Evolutionary conservation across 352 stramenopile species (phyloP).

Genomic region (Pythium coloratum): DNA sequence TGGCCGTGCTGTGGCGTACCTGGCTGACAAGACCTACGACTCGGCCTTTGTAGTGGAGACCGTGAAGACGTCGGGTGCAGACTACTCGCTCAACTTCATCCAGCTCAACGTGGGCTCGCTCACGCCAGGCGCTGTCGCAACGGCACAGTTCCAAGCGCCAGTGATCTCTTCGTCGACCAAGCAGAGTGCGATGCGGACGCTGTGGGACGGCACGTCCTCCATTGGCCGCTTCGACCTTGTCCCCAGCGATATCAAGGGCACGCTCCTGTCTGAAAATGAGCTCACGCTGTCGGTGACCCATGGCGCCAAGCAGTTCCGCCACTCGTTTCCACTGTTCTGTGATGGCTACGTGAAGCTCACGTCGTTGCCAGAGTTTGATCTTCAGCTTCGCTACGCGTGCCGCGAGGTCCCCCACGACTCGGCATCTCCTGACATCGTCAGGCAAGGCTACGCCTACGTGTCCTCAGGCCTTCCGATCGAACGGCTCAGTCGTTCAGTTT

Average conservation of each 20-base stretch:
- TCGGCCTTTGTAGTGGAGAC: conserved; percentile 14
- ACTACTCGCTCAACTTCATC: conserved; percentile 4
- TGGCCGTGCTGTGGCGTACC: conserved; percentile 13
- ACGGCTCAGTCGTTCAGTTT: conserved; percentile 12
- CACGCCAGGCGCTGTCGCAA: neutral
- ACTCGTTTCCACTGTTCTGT: conserved; percentile 9
- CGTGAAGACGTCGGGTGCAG: neutral
- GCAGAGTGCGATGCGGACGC: neutral
- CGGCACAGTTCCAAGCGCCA: neutral
- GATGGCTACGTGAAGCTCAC: conserved; percentile 8
- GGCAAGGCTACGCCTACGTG: conserved; percentile 1
- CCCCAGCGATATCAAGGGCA: conserved; percentile 13
- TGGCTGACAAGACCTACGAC: conserved; percentile 15
- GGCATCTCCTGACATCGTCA: neutral
- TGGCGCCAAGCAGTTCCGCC: conserved; percentile 3
- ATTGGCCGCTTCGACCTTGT: conserved; percentile 14
- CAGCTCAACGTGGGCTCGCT: conserved; percentile 4
- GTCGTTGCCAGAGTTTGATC: neutral
- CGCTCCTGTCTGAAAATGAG: conserved; percentile 6
- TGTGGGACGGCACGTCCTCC: conserved; percentile 14
- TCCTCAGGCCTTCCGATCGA: conserved; percentile 11
- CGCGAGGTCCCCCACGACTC: neutral
- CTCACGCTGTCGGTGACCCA: conserved; percentile 10
- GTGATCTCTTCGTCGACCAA: neutral
- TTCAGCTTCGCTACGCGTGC: conserved; percentile 11